Conservation (phyloP, 2,329 filamentous ascomycete genomes). For the Amauroascus verrucosus region DNA sequence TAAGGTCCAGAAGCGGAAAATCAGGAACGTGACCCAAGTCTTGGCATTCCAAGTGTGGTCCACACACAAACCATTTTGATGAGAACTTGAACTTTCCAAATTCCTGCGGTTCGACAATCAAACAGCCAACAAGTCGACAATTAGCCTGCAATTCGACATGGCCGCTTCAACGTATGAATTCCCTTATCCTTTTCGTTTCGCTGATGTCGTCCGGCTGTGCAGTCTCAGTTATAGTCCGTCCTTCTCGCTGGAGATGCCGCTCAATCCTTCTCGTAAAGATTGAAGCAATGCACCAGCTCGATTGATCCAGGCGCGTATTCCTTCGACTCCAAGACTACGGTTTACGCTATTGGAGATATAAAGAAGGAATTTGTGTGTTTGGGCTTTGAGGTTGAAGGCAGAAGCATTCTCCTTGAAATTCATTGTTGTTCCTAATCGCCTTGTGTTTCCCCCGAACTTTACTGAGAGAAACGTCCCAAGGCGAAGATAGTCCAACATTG, state of each 20-base stretch:
- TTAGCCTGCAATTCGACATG: constrained; percentile 40
- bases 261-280: constrained; percentile 21
- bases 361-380: constrained; percentile 31
- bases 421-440: constrained; percentile 51
- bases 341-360: neutral
- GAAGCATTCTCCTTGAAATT: constrained; percentile 62
- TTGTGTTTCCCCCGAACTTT: constrained; percentile 14
- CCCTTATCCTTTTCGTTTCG: constrained; percentile 27
- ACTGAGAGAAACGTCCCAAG: constrained; percentile 8
- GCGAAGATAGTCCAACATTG: constrained; percentile 40
- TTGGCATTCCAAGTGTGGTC: constrained; percentile 17
- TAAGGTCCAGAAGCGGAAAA: constrained; percentile 18
- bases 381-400: constrained; percentile 72
- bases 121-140: neutral
- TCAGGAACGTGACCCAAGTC: neutral
- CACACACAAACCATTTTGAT: constrained; percentile 27
- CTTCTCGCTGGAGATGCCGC: constrained; percentile 61
- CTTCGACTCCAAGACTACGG: constrained; percentile 17
- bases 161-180: constrained; percentile 51
- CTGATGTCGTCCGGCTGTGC: constrained; percentile 37
- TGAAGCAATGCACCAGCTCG: constrained; percentile 58
- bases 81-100: neutral
- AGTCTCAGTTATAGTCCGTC: constrained; percentile 65
- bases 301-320: constrained; percentile 49
- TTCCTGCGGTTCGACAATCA: constrained; percentile 5